Conservation (phyloP, 768 basidiomycete genomes). For the Hemileccinum impolitum region DNA sequence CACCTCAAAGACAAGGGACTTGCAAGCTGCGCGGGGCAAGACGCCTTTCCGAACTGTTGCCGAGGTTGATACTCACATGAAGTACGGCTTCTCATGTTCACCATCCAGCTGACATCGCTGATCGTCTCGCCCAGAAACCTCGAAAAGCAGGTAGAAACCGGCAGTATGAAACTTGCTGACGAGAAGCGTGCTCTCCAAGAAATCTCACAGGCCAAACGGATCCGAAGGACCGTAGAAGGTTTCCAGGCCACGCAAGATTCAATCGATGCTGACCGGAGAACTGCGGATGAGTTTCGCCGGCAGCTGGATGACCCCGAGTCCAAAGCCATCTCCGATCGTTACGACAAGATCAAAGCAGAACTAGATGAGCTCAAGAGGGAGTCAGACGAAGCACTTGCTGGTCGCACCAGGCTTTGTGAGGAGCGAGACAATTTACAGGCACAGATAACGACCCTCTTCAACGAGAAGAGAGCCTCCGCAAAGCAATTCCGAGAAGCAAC, state of each 20-base stretch:
- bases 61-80: constrained; percentile 85
- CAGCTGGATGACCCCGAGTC: constrained; percentile 89
- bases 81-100: constrained; percentile 45
- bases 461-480: constrained; percentile 71
- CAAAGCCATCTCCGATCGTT: constrained; percentile 77
- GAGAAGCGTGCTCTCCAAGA: constrained; percentile 95
- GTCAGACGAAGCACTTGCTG: constrained; percentile 79
- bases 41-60: constrained; percentile 72
- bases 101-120: constrained; percentile 1
- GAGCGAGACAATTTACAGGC: constrained; percentile 76
- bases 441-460: constrained; percentile 67
- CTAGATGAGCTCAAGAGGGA: constrained; percentile 84
- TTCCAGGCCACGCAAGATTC: constrained; percentile 77
- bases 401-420: constrained; percentile 78
- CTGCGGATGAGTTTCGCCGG: constrained; percentile 75
- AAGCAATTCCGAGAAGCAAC: constrained; percentile 75
- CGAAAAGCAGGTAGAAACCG: constrained; percentile 90
- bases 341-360: constrained; percentile 78
- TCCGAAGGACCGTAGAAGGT: constrained; percentile 70
- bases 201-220: constrained; percentile 70
- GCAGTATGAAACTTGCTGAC: constrained; percentile 86
- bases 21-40: constrained; percentile 79
- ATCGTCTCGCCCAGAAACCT: constrained; percentile 51
- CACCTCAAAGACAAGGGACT: constrained; percentile 72
- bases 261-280: constrained; percentile 74